These are phyloP conservation scores for Candida stauntonica DNA, from an alignment of 805 yeast genomes.

Conservation along the genomic window DNA sequence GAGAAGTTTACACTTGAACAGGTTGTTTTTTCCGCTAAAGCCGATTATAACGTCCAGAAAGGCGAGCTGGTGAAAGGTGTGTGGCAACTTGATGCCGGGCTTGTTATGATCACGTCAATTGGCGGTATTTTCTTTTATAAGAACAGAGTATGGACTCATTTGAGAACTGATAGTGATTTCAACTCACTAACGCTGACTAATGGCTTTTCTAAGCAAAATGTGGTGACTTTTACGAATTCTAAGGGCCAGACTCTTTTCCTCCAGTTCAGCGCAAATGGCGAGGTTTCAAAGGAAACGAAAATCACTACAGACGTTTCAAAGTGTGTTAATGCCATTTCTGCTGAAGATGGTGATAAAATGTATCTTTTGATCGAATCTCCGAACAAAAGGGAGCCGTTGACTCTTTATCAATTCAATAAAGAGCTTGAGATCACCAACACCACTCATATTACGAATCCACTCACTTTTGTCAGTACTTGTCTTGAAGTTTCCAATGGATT, in stretches of 20 bases:
- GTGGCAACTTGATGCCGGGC: constrained; percentile 41
- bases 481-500: constrained; percentile 39
- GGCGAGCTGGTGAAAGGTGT: constrained; percentile 62
- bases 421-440: constrained; percentile 26
- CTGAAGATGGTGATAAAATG: constrained; percentile 25
- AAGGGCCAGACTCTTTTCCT: constrained; percentile 42
- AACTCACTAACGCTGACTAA: constrained; percentile 39
- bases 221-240: constrained; percentile 32
- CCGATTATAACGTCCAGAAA: constrained; percentile 28
- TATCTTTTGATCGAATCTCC: constrained; percentile 61
- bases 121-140: constrained; percentile 45
- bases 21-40: constrained; percentile 29
- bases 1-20: constrained; percentile 28
- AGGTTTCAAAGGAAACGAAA: constrained; percentile 22
- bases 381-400: constrained; percentile 52
- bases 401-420: constrained; percentile 35
- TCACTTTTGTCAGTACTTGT: constrained; percentile 57
- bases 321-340: constrained; percentile 45
- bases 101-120: constrained; percentile 52
- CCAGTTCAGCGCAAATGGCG: constrained; percentile 36
- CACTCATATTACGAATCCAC: constrained; percentile 35
- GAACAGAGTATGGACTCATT: constrained; percentile 27
- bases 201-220: constrained; percentile 34
- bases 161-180: constrained; percentile 27
- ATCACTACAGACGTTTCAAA: constrained; percentile 35